Conservation (phyloP, 2,329 filamentous ascomycete genomes). For the Keithomyces neogunnii region DNA sequence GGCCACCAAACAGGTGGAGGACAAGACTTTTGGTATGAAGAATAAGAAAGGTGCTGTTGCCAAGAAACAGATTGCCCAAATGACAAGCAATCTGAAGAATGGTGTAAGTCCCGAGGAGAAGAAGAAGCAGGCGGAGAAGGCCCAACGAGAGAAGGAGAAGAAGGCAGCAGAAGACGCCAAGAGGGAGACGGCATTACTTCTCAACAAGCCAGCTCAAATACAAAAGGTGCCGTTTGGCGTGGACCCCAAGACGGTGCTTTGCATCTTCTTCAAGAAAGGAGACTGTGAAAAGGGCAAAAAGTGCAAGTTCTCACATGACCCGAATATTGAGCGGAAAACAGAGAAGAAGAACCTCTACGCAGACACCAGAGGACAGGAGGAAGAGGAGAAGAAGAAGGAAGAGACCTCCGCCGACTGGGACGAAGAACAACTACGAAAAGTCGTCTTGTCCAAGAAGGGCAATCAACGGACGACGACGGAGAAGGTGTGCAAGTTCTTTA, state of each 20-base stretch:
- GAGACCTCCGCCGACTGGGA: slow-evolving; percentile 97
- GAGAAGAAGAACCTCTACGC: slow-evolving; percentile 89
- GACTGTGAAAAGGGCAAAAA: slow-evolving; percentile 95
- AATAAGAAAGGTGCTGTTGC: slow-evolving; percentile 95
- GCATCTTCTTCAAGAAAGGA: slow-evolving; percentile 95
- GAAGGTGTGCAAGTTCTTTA: slow-evolving; percentile 99
- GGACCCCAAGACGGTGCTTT: slow-evolving; percentile 94
- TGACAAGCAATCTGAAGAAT: slow-evolving; percentile 63
- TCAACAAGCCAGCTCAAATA: slow-evolving; percentile 87
- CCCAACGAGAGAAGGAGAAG: slow-evolving; percentile 74
- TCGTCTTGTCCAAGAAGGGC: slow-evolving; percentile 92
- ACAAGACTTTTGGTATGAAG: slow-evolving; percentile 99
- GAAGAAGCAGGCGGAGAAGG: slow-evolving; percentile 61
- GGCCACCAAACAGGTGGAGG: slow-evolving; percentile 62
- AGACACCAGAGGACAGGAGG: slow-evolving; percentile 62
- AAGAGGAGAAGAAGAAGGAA: slow-evolving; percentile 71
- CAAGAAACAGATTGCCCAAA: slow-evolving; percentile 82
- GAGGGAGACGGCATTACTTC: slow-evolving; percentile 69
- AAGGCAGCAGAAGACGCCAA: slow-evolving; percentile 78
- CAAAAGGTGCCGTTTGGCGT: slow-evolving; percentile 98
- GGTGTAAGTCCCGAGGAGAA: slow-evolving; percentile 84
- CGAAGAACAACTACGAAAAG: slow-evolving; percentile 85
- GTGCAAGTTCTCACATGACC: slow-evolving; percentile 96
- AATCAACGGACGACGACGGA: slow-evolving; percentile 94
- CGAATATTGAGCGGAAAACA: slow-evolving; percentile 80